These are phyloP conservation scores for Hypoxylon sp. DNA, from an alignment of 2,329 filamentous ascomycete species.

Conservation along the genomic window DNA sequence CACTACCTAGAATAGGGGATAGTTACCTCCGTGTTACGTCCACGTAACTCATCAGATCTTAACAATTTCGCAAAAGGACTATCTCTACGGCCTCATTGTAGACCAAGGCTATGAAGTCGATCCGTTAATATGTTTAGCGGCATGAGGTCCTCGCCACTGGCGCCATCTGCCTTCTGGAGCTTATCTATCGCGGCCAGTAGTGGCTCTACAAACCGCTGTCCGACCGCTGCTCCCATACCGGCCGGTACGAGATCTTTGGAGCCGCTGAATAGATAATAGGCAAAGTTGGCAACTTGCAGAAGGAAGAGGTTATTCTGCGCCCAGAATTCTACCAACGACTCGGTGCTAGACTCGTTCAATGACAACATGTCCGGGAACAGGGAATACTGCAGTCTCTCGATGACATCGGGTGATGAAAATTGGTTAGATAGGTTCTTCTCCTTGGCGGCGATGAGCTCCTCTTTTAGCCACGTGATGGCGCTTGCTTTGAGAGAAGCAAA, in stretches of 20 bases:
- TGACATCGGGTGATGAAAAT: slow-evolving; percentile 63
- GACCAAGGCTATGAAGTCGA: slow-evolving; percentile 52
- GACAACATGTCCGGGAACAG: slow-evolving; percentile 66
- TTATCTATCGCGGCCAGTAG: slow-evolving; percentile 54
- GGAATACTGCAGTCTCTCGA: slow-evolving; percentile 68
- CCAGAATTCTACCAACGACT: slow-evolving; percentile 61
- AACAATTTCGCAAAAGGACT: neutral
- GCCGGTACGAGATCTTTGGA: slow-evolving; percentile 60
- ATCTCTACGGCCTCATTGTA: slow-evolving; percentile 45
- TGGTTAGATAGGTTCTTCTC: slow-evolving; percentile 43
- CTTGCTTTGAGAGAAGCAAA: slow-evolving; percentile 69
- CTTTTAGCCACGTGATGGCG: slow-evolving; percentile 69
- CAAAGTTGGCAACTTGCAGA: slow-evolving; percentile 68
- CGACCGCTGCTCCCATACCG: slow-evolving; percentile 65
- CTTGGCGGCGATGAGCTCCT: slow-evolving; percentile 64
- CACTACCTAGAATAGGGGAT: too few relatives aligned
- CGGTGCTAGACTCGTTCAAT: slow-evolving; percentile 53
- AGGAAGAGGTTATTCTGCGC: slow-evolving; percentile 61
- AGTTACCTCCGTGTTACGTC: too few relatives aligned
- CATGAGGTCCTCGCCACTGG: slow-evolving; percentile 48
- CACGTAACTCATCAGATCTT: too few relatives aligned
- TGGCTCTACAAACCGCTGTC: slow-evolving; percentile 66
- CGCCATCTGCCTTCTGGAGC: slow-evolving; percentile 44
- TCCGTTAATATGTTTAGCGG: slow-evolving; percentile 55
- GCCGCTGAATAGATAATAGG: slow-evolving; percentile 62